Percentiles rank a stretch among this genome's conserved stretches.
phyloP scores from a whole-genome alignment of 495 filamentous ascomycete species.

The Penicillium diatomitis region DNA sequence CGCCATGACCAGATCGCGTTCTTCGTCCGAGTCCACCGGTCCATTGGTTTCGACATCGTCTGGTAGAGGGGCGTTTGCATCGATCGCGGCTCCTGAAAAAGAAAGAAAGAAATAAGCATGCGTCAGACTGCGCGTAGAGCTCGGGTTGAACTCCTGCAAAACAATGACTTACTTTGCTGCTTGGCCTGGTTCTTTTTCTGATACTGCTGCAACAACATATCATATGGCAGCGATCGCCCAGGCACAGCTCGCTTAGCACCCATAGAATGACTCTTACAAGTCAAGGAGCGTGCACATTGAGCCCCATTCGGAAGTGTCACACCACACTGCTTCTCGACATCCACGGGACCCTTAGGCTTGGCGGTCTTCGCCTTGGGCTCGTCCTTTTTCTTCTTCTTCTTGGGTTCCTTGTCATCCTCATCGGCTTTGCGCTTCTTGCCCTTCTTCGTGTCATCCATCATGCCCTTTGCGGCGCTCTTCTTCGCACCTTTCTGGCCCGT shows the following conservation, averaged over 20 bases:
- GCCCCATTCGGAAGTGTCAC: conserved; percentile 77
- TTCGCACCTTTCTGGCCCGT: conserved; percentile 56
- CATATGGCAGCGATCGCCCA: conserved; percentile 85
- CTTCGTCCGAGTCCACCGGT: conserved; percentile 86
- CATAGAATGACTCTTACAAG: conserved; percentile 96
- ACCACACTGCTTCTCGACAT: conserved; percentile 96
- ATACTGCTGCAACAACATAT: conserved; percentile 86
- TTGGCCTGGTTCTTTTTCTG: conserved; percentile 99
- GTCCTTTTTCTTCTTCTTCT: conserved; percentile 94
- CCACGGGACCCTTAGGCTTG: conserved; percentile 91
- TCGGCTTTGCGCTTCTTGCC: conserved; percentile 94
- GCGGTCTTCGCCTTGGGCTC: conserved; percentile 74
- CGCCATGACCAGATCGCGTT: conserved; percentile 78
- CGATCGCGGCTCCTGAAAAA: conserved; percentile 71
- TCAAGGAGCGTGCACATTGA: conserved; percentile 82
- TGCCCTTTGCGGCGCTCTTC: conserved; percentile 59
- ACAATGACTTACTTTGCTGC: conserved; percentile 66
- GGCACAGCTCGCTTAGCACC: conserved; percentile 87
- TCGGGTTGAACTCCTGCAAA: not conserved
- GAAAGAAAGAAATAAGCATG: too few species aligned
- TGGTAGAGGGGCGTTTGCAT: conserved; percentile 84
- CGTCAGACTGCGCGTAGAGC: not conserved
- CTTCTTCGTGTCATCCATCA: conserved; percentile 55
- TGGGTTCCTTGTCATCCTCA: conserved; percentile 62
- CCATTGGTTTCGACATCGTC: conserved; percentile 70